Conservation (phyloP, 768 basidiomycete species). For the Pilatotrama ljubarskyi region DNA sequence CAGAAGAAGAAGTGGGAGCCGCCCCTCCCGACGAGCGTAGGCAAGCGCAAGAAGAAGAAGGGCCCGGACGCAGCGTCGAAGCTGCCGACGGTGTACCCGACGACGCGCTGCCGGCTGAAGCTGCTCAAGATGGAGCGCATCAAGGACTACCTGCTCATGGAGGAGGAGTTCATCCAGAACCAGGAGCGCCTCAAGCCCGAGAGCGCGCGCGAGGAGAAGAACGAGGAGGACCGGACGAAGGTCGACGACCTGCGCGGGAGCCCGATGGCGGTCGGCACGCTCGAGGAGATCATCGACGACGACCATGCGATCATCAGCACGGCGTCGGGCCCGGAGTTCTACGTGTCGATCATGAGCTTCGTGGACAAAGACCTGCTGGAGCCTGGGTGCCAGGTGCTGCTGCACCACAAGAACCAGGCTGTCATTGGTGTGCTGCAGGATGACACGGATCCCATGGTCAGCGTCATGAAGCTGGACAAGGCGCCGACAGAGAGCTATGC, state of each 20-base stretch:
- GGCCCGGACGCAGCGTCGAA: conserved; percentile 92
- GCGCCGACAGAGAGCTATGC: conserved; percentile 99
- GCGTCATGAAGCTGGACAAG: conserved; percentile 99
- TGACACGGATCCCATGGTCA: conserved; percentile 94
- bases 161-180: conserved; percentile 93
- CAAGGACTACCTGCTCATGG: conserved; percentile 94
- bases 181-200: conserved; percentile 91
- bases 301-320: conserved; percentile 99
- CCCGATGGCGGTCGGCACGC: conserved; percentile 97
- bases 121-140: conserved; percentile 97
- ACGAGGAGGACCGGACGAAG: conserved; percentile 89
- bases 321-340: conserved; percentile 92
- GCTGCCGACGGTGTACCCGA: conserved; percentile 90
- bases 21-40: conserved; percentile 93
- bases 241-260: conserved; percentile 94
- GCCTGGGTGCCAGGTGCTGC: conserved; percentile 90
- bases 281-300: conserved; percentile 98
- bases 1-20: conserved; percentile 98
- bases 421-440: conserved; percentile 96
- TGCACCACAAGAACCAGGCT: conserved; percentile 95
- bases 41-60: conserved; percentile 88
- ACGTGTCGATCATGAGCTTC: conserved; percentile 96
- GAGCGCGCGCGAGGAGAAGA: conserved; percentile 87
- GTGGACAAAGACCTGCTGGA: conserved; percentile 98
- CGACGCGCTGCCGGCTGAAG: conserved; percentile 92